A percentile compares a stretch with the other conserved stretches of the same genome.
These are phyloP conservation scores for Rhypophila decipiens DNA, from an alignment of 495 filamentous ascomycete species.

Conservation along the genomic window DNA sequence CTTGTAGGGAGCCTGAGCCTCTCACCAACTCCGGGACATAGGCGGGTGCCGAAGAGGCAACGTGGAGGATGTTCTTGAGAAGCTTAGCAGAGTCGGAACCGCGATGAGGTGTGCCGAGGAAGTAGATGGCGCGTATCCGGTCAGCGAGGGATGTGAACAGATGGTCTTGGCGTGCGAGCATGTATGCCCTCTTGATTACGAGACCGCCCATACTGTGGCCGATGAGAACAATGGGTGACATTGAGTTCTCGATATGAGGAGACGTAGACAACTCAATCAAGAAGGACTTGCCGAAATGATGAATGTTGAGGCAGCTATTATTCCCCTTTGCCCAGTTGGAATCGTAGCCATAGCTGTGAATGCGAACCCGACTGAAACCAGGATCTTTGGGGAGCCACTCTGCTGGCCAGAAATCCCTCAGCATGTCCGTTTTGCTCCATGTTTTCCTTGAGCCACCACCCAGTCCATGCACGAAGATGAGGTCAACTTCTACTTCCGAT, in stretches of 20 bases:
- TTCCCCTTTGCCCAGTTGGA: constrained; percentile 14
- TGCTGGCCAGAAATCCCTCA: constrained; percentile 17
- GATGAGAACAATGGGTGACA: constrained; percentile 19
- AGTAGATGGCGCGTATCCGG: too few species aligned
- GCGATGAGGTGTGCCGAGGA: too few species aligned
- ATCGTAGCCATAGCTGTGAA: constrained; percentile 26
- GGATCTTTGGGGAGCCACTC: constrained; percentile 27
- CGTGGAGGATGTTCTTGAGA: too few species aligned
- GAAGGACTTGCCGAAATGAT: constrained; percentile 22
- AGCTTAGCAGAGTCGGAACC: too few species aligned
- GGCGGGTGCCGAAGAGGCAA: too few species aligned
- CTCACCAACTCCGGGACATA: too few species aligned
- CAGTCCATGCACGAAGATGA: constrained; percentile 20
- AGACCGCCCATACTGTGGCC: constrained; percentile 28
- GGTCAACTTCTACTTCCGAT: constrained; percentile 8
- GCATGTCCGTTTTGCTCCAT: constrained; percentile 11
- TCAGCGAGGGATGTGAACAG: constrained; percentile 7
- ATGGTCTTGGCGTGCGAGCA: constrained; percentile 1
- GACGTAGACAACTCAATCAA: constrained; percentile 14
- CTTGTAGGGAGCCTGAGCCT: too few species aligned
- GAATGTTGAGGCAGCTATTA: constrained; percentile 13
- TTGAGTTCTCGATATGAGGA: constrained; percentile 7
- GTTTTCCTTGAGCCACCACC: constrained; percentile 18
- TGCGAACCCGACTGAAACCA: constrained; percentile 13
- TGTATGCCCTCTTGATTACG: constrained; percentile 23